Conservation (phyloP, 1,284 basidiomycete genomes). For the Rhodotorula sp. region DNA sequence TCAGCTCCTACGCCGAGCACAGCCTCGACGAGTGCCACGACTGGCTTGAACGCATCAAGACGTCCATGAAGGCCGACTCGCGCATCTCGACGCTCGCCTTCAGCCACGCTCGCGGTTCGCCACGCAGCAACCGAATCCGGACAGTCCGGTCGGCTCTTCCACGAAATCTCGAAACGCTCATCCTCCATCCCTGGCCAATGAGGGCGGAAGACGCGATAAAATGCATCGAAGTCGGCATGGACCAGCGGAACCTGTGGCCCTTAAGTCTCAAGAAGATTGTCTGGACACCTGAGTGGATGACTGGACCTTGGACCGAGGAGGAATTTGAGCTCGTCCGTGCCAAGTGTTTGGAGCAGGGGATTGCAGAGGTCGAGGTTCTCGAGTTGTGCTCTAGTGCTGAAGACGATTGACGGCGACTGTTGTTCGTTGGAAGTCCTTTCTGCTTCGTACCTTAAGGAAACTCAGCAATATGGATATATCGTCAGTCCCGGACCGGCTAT, state of each 20-base stretch:
- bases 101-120: neutral
- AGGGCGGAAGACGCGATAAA: neutral
- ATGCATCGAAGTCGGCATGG: neutral
- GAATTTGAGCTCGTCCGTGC: neutral
- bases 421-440: neutral
- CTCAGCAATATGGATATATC: neutral
- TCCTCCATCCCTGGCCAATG: neutral
- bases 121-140: neutral
- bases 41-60: neutral
- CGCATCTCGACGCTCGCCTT: neutral
- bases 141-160: neutral
- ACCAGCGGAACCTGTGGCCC: neutral
- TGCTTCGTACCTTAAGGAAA: neutral
- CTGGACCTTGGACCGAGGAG: neutral
- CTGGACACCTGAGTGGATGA: neutral
- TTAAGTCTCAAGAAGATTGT: neutral
- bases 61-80: neutral
- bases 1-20: neutral
- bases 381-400: neutral
- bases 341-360: neutral
- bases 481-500: too few relatives aligned
- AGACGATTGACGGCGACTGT: neutral
- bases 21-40: neutral
- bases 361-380: neutral
- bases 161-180: neutral